Conservation (phyloP, 495 filamentous ascomycete species). For the Podospora comata region DNA sequence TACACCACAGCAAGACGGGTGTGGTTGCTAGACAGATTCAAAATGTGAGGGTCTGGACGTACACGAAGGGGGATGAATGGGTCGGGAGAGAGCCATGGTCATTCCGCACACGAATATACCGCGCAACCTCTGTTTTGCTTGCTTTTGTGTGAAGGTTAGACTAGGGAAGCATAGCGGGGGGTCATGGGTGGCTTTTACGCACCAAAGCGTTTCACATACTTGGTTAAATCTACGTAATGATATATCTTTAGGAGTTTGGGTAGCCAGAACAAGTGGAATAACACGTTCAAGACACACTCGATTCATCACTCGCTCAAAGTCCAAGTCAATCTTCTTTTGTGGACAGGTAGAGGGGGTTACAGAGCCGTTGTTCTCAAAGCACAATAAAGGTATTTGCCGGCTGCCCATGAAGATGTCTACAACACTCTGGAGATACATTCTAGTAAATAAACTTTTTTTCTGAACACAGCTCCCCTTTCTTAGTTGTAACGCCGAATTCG, state of each 20-base stretch:
- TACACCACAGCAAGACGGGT: constrained; percentile 70
- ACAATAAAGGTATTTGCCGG: not conserved
- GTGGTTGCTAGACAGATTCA: constrained; percentile 60
- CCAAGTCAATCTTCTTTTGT: too few relatives aligned
- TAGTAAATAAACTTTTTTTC: constrained; percentile 1
- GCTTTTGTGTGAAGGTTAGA: not conserved
- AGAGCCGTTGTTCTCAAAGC: not conserved
- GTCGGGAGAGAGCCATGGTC: not conserved
- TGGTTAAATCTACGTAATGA: constrained; percentile 12
- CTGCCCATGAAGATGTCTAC: not conserved
- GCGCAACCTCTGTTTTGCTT: not conserved
- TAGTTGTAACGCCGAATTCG: constrained; percentile 30
- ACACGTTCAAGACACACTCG: not conserved
- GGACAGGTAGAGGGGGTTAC: too few relatives aligned
- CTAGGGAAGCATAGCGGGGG: not conserved
- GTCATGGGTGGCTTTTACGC: constrained; percentile 4
- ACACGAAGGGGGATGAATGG: not conserved
- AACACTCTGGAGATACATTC: not conserved
- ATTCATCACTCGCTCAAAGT: not conserved
- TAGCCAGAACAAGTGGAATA: not conserved
- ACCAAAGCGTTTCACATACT: constrained; percentile 10
- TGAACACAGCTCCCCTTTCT: constrained; percentile 15
- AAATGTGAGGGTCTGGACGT: constrained; percentile 1
- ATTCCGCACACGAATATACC: not conserved
- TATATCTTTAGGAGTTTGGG: not conserved